Evolutionary conservation across 2,329 filamentous ascomycete species (phyloP), one percentile per base, ranked within the genome.

Genomic region (Coniochaeta hoffmannii): DNA sequence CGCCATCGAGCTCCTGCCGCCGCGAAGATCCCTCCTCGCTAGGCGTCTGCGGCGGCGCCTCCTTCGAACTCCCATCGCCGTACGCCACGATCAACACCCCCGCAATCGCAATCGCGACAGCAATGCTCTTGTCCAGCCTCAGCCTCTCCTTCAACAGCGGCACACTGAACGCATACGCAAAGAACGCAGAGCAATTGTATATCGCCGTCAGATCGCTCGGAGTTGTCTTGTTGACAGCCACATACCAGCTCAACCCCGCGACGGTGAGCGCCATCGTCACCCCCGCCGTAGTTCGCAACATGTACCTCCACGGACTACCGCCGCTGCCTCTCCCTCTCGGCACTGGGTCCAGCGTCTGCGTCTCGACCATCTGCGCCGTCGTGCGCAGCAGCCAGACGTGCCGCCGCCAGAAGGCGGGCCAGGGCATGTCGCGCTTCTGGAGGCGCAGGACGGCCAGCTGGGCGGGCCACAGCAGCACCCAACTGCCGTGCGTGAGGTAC

Each of bases 121-220:
- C 89, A 53, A 95, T 69, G 28, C 91, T 86, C 75, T 99, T 99
- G 73, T 90, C 90, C 35, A 87, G 73, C 22, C 90, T 85, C 12
- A 97, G 73, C 61, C 88, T 90, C 70, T 99, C 94, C 56, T 89
- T 85, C 2, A 99, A 78, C 17, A 99, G 73, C 1, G 92, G 91
- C 46, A 99, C 91, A 49, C 89, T 95, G 68, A 99, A 99, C 12
- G 90, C 93, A 68, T 99, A 99, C 51, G 94, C 94, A 70, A 99
- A 99, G 73, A 99, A 99, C 57, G 94, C 93, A 54, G 90, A 96
- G 78, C 94, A 99, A 74, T 99, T 99, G 80, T 99, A 99, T 64
- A 99, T 99, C 54, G 94, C 94, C 0, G 94, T 99, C 64, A 99
- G 74, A 70, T 99, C 94, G 61, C 88, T 91, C 2, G 94, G 88